phyloP scores from a whole-genome alignment of 495 filamentous ascomycete genomes.

The Thozetella sp. region DNA sequence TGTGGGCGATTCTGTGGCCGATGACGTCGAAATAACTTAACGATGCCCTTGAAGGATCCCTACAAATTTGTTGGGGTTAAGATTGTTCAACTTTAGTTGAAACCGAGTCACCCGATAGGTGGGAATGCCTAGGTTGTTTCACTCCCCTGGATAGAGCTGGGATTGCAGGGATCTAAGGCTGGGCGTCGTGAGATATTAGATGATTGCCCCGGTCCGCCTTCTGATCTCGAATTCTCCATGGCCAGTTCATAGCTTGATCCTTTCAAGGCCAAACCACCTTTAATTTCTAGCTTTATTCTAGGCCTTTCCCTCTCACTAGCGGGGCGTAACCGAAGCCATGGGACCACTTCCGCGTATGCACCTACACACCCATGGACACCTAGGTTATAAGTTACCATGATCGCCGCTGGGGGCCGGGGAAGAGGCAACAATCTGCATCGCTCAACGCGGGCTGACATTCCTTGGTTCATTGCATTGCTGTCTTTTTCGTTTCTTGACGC shows the following conservation, averaged over 20 bases:
- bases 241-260: background rate
- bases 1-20: too few relatives aligned
- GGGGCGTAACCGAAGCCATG: too few relatives aligned
- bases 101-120: background rate
- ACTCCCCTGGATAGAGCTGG: background rate
- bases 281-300: background rate
- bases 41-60: too few relatives aligned
- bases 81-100: too few relatives aligned
- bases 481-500: background rate
- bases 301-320: background rate
- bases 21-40: too few relatives aligned
- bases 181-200: background rate
- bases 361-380: background rate
- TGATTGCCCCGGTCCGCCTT: background rate
- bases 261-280: background rate
- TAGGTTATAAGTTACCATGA: background rate
- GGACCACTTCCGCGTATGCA: background rate
- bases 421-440: background rate
- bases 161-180: background rate
- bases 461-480: background rate
- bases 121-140: background rate
- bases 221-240: background rate
- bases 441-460: too few relatives aligned
- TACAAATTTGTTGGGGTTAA: too few relatives aligned
- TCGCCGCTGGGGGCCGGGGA: background rate